Percentiles rank a stretch among this genome's conserved stretches.
Conservation (phyloP, 2,329 filamentous ascomycete species). For the Cladosporium colombiae region DNA sequence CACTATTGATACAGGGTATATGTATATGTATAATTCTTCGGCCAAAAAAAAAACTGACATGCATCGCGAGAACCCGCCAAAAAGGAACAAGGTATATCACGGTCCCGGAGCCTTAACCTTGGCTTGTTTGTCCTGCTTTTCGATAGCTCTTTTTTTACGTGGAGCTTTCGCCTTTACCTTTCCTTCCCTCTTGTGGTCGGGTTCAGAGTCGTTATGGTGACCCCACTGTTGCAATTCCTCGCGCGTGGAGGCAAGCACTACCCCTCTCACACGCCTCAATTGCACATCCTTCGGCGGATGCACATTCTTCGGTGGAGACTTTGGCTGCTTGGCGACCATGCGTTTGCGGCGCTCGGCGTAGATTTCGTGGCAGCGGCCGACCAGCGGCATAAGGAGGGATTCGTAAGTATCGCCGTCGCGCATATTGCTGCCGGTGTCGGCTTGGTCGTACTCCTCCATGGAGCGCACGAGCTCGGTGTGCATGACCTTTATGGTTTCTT, state of each 20-base stretch:
- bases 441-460: constrained; percentile 13
- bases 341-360: constrained; percentile 22
- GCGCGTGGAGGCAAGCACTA: neutral
- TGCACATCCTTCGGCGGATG: neutral
- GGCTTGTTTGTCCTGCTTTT: neutral
- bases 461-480: constrained; percentile 23
- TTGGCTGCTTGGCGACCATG: neutral
- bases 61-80: neutral
- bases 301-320: too few relatives aligned
- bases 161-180: neutral
- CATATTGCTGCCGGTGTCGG: neutral
- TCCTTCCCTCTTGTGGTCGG: neutral
- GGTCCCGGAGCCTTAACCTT: neutral
- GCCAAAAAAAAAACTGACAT: neutral
- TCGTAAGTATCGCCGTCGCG: neutral
- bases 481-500: constrained; percentile 43
- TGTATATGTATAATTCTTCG: neutral
- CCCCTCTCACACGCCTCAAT: neutral
- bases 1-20: neutral
- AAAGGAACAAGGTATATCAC: neutral
- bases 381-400: constrained; percentile 27
- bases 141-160: neutral
- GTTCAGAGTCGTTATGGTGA: neutral
- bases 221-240: neutral
- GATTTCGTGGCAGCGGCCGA: constrained; percentile 34